Conservation (phyloP, 345 rosid genomes). For the Physaria fendleri region DNA sequence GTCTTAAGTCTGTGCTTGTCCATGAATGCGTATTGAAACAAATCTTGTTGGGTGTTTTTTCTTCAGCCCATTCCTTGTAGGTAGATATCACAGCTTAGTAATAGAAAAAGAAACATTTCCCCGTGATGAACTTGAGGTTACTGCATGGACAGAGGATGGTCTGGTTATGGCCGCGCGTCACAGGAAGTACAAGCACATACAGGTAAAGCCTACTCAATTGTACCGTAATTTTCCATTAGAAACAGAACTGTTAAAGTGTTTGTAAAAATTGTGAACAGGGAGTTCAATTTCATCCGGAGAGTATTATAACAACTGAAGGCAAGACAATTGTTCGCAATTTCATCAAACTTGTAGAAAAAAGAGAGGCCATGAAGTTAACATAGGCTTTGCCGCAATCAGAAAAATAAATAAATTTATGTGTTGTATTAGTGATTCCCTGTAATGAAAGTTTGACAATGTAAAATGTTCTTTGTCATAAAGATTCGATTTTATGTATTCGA, state of each 20-base stretch:
- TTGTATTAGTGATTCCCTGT: background rate
- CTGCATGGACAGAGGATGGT: constrained; percentile 95
- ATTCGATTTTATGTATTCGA: too few relatives aligned
- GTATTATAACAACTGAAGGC: constrained; percentile 82
- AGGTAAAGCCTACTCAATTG: constrained; percentile 39
- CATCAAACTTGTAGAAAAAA: constrained; percentile 51
- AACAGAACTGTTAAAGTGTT: background rate
- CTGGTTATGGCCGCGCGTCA: constrained; percentile 95
- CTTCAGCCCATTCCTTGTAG: constrained; percentile 80
- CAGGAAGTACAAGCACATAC: constrained; percentile 64
- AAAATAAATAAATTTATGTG: background rate
- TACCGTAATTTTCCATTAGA: background rate
- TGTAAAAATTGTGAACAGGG: constrained; percentile 44
- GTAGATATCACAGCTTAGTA: constrained; percentile 90
- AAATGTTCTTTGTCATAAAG: background rate
- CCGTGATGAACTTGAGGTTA: constrained; percentile 59
- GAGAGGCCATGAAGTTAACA: constrained; percentile 44
- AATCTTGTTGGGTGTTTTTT: background rate
- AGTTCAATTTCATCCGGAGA: constrained; percentile 94
- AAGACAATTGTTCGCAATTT: constrained; percentile 70
- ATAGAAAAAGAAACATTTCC: constrained; percentile 79
- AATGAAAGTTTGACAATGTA: too few relatives aligned
- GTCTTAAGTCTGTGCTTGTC: background rate
- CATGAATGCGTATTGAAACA: background rate
- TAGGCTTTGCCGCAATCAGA: constrained; percentile 14